phyloP scores from a whole-genome alignment of 2,329 filamentous ascomycete genomes.

The Herpotrichia juniperi region DNA sequence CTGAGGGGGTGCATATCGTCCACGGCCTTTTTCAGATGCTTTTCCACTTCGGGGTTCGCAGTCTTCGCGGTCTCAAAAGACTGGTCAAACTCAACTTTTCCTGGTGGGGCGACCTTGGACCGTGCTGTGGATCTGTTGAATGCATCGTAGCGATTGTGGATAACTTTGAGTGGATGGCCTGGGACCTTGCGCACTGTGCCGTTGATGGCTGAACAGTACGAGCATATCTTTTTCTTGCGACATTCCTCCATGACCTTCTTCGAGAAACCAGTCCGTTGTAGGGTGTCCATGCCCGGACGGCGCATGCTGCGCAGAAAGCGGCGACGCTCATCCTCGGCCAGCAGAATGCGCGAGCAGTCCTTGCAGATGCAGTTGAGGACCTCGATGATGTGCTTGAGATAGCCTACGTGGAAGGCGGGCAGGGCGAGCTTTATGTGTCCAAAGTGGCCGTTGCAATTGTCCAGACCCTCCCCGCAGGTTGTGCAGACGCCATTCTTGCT shows the following conservation, averaged over 20 bases:
- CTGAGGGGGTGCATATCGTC: slow-evolving; percentile 92
- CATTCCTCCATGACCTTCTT: slow-evolving; percentile 91
- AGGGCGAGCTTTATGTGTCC: slow-evolving; percentile 89
- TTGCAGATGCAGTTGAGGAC: slow-evolving; percentile 96
- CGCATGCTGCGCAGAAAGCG: slow-evolving; percentile 80
- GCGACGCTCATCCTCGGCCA: slow-evolving; percentile 80
- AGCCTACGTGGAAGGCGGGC: slow-evolving; percentile 94
- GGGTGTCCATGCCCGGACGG: slow-evolving; percentile 81
- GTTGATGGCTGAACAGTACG: slow-evolving; percentile 81
- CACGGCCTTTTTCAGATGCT: slow-evolving; percentile 88
- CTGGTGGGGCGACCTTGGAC: slow-evolving; percentile 80
- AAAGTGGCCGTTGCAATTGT: slow-evolving; percentile 93
- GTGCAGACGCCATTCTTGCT: slow-evolving; percentile 79
- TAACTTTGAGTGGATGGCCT: slow-evolving; percentile 81
- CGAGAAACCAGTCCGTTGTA: slow-evolving; percentile 80
- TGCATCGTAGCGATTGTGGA: slow-evolving; percentile 88
- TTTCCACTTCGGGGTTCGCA: slow-evolving; percentile 81
- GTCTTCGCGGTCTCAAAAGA: slow-evolving; percentile 83
- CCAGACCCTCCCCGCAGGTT: slow-evolving; percentile 81
- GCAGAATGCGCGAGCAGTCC: slow-evolving; percentile 82
- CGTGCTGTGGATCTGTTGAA: slow-evolving; percentile 88
- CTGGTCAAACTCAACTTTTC: slow-evolving; percentile 83
- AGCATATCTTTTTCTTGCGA: slow-evolving; percentile 82
- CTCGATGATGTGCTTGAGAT: slow-evolving; percentile 89
- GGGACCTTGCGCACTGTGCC: slow-evolving; percentile 91